Evolutionary conservation across 163 green algal genomes (phyloP), one percentile per base, ranked within the genome.

Genomic region (Trebouxia gelatinosa): DNA sequence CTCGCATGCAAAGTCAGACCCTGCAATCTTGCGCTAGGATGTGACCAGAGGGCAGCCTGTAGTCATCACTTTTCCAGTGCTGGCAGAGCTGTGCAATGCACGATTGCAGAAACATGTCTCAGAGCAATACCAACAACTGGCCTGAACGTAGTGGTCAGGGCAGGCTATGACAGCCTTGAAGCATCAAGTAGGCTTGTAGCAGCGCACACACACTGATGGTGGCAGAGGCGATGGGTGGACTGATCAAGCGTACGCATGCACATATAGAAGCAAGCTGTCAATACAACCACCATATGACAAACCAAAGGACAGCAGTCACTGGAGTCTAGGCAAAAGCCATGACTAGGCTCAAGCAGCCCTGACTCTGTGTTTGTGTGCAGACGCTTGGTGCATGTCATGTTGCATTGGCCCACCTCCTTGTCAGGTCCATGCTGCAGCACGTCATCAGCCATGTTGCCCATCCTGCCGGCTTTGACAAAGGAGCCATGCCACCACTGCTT

Each of bases 401-500:
- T 11, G 5, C 59, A 65, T 38, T 29, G 5, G 17, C 35, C 21
- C 37, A 50, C 37, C 23, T 51, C 5, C 19, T 72, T 72, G 64
- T 37, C 38, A 23, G 16, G 6, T 31, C 37, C 37, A 34, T 28
- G 23, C 51, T 28, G 5, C 31, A 21, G 51, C 19, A 54, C 21
- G 5, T 72, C 64, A 26, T 35, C 32, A 32, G 64, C 64, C 64
- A 72, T 72, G 64, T 50, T 72, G 64, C 64, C 64, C 64, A 72
- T 72, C 37, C 35, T 72, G 19, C 64, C 64, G 34, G 64, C 64
- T 51, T 32, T 50, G 35, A 34, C n/a, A 34, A 72, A 72, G 35
- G 50, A 54, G 64, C 64, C 64, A 54, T 72, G 64, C 64, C 64
- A 72, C 64, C 64, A 72, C 19, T 40, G 37, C n/a, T n/a, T n/a